These are phyloP conservation scores for Chaetomidium leptoderma DNA, from an alignment of 495 filamentous ascomycete genomes.

Conservation along the genomic window DNA sequence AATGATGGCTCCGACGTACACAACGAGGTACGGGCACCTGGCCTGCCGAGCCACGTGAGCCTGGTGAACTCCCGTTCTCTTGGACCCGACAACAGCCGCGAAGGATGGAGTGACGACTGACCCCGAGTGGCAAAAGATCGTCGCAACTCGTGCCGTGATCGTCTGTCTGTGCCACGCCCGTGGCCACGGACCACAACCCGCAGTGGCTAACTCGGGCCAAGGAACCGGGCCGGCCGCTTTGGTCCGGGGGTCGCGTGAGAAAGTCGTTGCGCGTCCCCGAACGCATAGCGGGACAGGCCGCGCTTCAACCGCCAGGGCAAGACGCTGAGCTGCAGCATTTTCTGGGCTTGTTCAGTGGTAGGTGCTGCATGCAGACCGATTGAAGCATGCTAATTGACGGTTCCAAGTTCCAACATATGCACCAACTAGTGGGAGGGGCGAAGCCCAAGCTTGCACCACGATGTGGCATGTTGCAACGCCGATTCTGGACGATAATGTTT, in stretches of 20 bases:
- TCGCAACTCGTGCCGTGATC: slow-evolving; percentile 1
- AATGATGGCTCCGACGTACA: too few species aligned
- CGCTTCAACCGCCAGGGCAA: too few species aligned
- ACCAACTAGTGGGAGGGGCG: too few species aligned
- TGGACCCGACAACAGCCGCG: neutral
- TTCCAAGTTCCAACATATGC: too few species aligned
- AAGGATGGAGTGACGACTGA: slow-evolving; percentile 1
- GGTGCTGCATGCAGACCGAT: too few species aligned
- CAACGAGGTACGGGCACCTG: too few species aligned
- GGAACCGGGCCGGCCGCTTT: neutral
- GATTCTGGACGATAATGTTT: neutral
- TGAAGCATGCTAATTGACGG: too few species aligned
- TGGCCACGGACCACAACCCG: neutral
- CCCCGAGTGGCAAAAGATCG: slow-evolving; percentile 7
- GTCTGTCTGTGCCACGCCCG: slow-evolving; percentile 3
- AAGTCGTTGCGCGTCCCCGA: neutral
- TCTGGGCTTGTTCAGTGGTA: too few species aligned
- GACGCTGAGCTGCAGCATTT: neutral
- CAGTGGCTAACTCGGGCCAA: neutral
- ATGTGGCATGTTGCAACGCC: neutral
- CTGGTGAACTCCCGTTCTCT: too few species aligned
- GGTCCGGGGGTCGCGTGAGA: neutral
- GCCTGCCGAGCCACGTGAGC: too few species aligned
- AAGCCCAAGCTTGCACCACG: neutral
- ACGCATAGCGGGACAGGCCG: neutral